Conservation (phyloP, 2,329 filamentous ascomycete species). For the Daldinia eschscholtzii region DNA sequence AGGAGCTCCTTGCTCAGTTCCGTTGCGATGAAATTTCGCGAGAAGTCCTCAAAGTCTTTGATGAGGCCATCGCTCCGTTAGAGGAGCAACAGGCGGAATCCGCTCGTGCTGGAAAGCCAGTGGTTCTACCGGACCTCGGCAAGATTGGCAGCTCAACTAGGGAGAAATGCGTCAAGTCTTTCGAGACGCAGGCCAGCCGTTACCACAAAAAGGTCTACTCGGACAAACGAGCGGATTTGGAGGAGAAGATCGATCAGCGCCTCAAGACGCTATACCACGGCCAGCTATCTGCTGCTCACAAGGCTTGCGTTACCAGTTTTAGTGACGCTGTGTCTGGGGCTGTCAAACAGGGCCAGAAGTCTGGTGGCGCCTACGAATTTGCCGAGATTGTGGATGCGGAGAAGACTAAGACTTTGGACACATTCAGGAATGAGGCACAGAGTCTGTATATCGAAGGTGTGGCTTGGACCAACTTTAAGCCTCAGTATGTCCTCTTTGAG, state of each 20-base stretch:
- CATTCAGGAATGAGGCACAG: conserved; percentile 81
- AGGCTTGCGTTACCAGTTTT: conserved; percentile 85
- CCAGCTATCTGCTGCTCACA: conserved; percentile 91
- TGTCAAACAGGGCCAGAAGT: conserved; percentile 94
- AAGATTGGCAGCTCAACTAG: conserved; percentile 78
- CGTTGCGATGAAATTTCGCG: conserved; percentile 96
- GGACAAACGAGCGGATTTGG: conserved; percentile 86
- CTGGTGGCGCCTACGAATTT: conserved; percentile 91
- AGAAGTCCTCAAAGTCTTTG: conserved; percentile 87
- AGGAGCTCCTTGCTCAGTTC: conserved; percentile 96
- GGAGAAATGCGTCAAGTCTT: conserved; percentile 80
- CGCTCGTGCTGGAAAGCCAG: conserved; percentile 76
- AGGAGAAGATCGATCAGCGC: conserved; percentile 86
- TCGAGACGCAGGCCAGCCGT: conserved; percentile 89
- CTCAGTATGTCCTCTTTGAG: conserved; percentile 83
- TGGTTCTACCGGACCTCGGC: conserved; percentile 82
- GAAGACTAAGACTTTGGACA: conserved; percentile 79
- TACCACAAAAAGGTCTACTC: conserved; percentile 97
- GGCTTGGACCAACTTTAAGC: conserved; percentile 87
- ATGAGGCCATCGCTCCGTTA: conserved; percentile 82
- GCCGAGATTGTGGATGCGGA: conserved; percentile 90
- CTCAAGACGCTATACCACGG: conserved; percentile 89
- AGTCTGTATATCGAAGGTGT: conserved; percentile 82
- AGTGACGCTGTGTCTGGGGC: conserved; percentile 87
- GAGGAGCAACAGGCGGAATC: conserved; percentile 88